Evolutionary conservation across 352 stramenopile species (phyloP), one percentile per base, ranked within the genome.

Genomic region (Pelagophyceae sp.): DNA sequence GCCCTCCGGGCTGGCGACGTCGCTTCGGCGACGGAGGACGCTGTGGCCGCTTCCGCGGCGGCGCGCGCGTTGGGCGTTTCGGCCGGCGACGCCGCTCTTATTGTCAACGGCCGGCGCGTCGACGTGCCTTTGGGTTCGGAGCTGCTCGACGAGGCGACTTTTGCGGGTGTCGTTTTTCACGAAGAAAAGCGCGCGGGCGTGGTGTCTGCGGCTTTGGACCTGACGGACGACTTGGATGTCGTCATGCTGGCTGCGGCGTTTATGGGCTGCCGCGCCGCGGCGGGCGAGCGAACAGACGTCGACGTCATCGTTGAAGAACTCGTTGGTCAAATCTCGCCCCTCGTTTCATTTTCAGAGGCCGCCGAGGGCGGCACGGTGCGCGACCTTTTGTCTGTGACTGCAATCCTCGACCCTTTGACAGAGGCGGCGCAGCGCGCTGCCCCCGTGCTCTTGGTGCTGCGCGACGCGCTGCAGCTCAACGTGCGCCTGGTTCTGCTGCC

Each of bases 341-440:
- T 37, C 33, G 65, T 51, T 51, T 38, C 27, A 32, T 37, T 72
- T 37, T 76, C 32, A n/a, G n/a, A n/a, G n/a, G n/a, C n/a, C n/a
- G 45, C 45, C 45, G 11, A 54, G 23, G 11, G 45, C 11, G 11
- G 11, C 45, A 23, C 45, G 45, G 23, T 11, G 45, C 45, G 11
- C 45, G 23, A 11, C 45, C 45, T 23, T 54, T 11, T 11, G 11
- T 54, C 45, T 23, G 45, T 17, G 86, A 78, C 83, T 54, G 90
- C 90, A 0, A 89, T 96, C 61, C 74, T 98, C 31, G 92, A 98
- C 67, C 94, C 94, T 2, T 82, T 97, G 25, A 93, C 90, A 0
- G 87, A 94, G 58, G 87, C 90, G 17, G 88, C 90, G 61, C 94
- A 97, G 76, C 84, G 91, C 40, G 40, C 45, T 23, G 45, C 78